These are phyloP conservation scores for Colletotrichum chrysophilum DNA, from an alignment of 2,329 filamentous ascomycete genomes.

Conservation along the genomic window DNA sequence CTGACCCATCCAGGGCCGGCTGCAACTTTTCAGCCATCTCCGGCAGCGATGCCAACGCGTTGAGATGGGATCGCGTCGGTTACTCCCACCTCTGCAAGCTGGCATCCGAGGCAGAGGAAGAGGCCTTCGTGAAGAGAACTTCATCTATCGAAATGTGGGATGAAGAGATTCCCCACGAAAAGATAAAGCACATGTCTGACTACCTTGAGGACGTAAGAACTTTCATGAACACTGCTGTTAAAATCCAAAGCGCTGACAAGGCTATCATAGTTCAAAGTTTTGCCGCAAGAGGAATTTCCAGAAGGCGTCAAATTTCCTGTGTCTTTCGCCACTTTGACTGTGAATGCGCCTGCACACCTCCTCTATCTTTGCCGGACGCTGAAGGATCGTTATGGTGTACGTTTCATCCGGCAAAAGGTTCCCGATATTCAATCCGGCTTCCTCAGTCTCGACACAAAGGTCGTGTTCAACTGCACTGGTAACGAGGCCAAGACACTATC, in stretches of 20 bases:
- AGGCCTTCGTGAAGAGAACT: conserved; percentile 39
- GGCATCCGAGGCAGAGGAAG: conserved; percentile 31
- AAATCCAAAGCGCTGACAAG: not conserved
- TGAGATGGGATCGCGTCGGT: conserved; percentile 45
- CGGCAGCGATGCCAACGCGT: conserved; percentile 42
- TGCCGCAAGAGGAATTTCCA: conserved; percentile 33
- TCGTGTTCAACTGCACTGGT: conserved; percentile 41
- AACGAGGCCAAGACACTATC: conserved; percentile 36
- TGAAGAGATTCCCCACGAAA: conserved; percentile 38
- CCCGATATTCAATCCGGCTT: conserved; percentile 31
- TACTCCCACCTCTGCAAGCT: conserved; percentile 42
- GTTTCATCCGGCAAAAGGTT: conserved; percentile 33
- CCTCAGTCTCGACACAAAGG: conserved; percentile 24
- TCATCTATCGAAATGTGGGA: conserved; percentile 47
- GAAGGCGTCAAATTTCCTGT: conserved; percentile 36
- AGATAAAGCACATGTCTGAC: conserved; percentile 44
- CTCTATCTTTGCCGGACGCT: conserved; percentile 32
- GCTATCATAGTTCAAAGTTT: conserved; percentile 35
- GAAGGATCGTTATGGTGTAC: conserved; percentile 32
- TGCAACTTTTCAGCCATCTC: conserved; percentile 51
- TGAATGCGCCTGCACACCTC: conserved; percentile 43
- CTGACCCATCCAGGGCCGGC: conserved; percentile 36
- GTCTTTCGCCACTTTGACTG: conserved; percentile 39
- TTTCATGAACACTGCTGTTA: not conserved
- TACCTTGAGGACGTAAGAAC: conserved; percentile 44